Evolutionary conservation across 2,329 filamentous ascomycete genomes (phyloP).

Genomic region (Thermoascus crustaceus): DNA sequence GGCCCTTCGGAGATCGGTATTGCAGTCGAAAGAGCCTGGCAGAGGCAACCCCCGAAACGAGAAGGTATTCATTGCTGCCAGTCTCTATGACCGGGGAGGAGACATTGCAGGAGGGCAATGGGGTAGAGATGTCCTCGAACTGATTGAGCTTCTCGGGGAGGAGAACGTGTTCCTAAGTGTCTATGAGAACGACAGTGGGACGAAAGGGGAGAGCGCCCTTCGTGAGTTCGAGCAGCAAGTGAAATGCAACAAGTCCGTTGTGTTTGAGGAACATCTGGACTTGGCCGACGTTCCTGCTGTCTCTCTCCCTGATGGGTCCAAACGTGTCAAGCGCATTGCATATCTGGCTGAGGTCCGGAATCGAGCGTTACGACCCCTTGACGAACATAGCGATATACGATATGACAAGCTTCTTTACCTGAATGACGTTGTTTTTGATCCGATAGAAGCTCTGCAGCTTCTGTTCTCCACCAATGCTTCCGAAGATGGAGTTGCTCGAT

Average conservation of each 20-base stretch:
- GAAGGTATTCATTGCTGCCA: slow-evolving; percentile 66
- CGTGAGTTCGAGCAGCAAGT: slow-evolving; percentile 43
- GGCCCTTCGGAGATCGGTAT: slow-evolving; percentile 23
- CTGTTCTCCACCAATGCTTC: slow-evolving; percentile 54
- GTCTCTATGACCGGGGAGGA: slow-evolving; percentile 58
- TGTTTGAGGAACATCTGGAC: slow-evolving; percentile 54
- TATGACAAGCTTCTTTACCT: slow-evolving; percentile 53
- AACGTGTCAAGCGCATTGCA: slow-evolving; percentile 62
- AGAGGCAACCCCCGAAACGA: slow-evolving; percentile 50
- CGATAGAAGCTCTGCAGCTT: slow-evolving; percentile 50
- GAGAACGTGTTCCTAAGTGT: slow-evolving; percentile 64
- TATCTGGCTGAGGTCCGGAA: slow-evolving; percentile 68
- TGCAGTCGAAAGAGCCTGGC: slow-evolving; percentile 26
- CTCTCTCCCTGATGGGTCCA: slow-evolving; percentile 51
- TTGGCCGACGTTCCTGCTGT: slow-evolving; percentile 51
- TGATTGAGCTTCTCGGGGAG: slow-evolving; percentile 59
- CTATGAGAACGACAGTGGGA: slow-evolving; percentile 63
- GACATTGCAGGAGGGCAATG: slow-evolving; percentile 55
- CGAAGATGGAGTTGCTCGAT: slow-evolving; percentile 46
- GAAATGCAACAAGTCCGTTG: slow-evolving; percentile 45
- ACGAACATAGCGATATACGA: slow-evolving; percentile 34
- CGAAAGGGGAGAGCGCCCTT: slow-evolving; percentile 48
- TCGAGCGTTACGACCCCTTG: slow-evolving; percentile 56
- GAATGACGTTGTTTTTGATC: slow-evolving; percentile 61
- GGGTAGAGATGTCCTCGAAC: slow-evolving; percentile 51